Conservation (phyloP, 768 basidiomycete genomes). For the Leccinum disarticulatum region DNA sequence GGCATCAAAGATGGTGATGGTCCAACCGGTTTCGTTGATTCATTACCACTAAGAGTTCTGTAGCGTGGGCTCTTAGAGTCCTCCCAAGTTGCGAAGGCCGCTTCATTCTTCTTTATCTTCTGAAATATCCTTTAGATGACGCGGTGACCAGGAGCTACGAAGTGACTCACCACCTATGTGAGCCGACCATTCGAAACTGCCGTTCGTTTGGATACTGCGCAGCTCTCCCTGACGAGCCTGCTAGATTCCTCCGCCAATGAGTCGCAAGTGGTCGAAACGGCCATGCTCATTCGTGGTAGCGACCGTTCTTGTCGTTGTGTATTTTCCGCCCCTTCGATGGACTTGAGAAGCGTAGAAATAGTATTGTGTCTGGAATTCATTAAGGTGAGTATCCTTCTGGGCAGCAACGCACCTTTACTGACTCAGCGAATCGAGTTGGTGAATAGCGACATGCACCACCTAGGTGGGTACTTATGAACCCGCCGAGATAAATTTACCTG, state of each 20-base stretch:
- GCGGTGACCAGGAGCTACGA: too few species aligned
- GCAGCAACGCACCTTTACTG: neutral
- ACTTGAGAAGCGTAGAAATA: neutral
- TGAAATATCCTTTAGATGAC: too few species aligned
- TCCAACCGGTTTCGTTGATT: neutral
- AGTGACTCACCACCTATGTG: too few species aligned
- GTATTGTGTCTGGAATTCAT: neutral
- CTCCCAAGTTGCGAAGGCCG: neutral
- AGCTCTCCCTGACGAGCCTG: neutral
- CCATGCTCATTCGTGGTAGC: neutral
- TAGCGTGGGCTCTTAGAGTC: neutral
- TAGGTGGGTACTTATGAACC: neutral
- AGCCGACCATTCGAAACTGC: neutral
- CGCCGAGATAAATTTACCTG: neutral
- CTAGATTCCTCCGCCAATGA: neutral
- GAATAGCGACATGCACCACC: neutral
- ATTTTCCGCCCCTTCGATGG: neutral
- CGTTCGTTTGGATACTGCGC: neutral
- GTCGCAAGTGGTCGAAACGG: neutral
- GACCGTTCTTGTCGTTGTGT: neutral
- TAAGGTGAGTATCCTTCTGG: neutral
- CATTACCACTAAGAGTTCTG: neutral
- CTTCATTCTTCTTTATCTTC: too few species aligned
- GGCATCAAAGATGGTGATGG: neutral
- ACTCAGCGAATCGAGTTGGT: neutral